Evolutionary conservation across 2,329 filamentous ascomycete species (phyloP), one percentile per base, ranked within the genome.

Genomic region (Ophiostoma tasmaniense): DNA sequence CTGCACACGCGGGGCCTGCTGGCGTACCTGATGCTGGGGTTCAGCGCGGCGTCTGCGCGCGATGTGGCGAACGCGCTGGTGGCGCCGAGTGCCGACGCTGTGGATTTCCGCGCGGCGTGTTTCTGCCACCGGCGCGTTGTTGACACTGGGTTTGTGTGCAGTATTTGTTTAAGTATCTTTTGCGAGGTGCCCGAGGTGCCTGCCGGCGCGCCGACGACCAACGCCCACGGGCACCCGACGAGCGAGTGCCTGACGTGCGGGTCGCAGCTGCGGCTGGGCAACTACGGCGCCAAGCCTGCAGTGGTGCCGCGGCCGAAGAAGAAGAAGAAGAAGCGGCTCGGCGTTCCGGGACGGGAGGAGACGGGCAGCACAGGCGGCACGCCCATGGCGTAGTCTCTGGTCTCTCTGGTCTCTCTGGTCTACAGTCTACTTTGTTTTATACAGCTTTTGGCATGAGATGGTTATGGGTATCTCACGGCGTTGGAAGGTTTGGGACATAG

Each of bases 91-190:
- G 89, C 92, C 50, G 90, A 93, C 69, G 89, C 90, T 62, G 93
- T 99, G 61, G 96, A 99, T 79, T 99, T 99, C 77, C 88, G 95
- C 61, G 94, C 96, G n/a, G 95, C 95, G 3, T 99, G 95, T 77
- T 99, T 99, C 80, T 99, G 95, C 77, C 95, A 99, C 79, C 85
- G 94, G 66, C 87, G 87, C 45, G 92, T 98, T 25, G 90, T 99
- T 61, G 92, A 97, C 78, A 87, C 93, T 1, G 95, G 93, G 10
- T 99, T 92, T 77, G 94, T 99, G 50, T 99, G 95, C 81, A 96
- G 92, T 71, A 93, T 99, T 74, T 99, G 95, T 76, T 82, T 99
- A 62, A 96, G 92, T 78, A 99, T 96, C 74, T 97, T 96, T 77
- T 97, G 93, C 80, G 82, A 86, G 74, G 78, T 84, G 1, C 85